phyloP scores from a whole-genome alignment of 176 grass and related monocot genomes.

The Phyllostachys edulis region DNA sequence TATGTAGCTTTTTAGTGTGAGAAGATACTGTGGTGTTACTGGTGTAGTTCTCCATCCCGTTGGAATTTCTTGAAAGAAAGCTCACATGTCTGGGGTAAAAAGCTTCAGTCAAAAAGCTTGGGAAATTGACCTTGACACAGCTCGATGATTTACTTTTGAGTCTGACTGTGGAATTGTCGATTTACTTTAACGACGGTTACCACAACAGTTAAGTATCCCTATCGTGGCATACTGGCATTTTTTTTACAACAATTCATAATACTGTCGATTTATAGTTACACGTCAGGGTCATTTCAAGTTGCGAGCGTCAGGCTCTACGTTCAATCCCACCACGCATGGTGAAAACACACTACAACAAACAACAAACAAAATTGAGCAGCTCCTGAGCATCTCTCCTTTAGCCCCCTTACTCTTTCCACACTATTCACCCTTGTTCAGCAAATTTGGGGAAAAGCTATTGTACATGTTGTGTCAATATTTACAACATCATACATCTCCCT shows the following conservation, averaged over 20 bases:
- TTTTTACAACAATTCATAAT: background rate
- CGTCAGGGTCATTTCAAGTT: background rate
- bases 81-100: constrained; percentile 15
- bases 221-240: background rate
- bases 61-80: background rate
- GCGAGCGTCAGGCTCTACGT: background rate
- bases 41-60: background rate
- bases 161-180: background rate
- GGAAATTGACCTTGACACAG: constrained; percentile 7
- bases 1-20: constrained; percentile 35
- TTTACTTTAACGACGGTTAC: background rate
- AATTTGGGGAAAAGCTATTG: background rate
- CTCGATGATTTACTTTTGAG: constrained; percentile 18
- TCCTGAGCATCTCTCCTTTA: background rate
- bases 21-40: background rate
- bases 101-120: constrained; percentile 35
- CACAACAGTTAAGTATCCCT: background rate
- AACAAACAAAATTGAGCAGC: background rate
- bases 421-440: background rate
- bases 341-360: background rate
- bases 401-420: background rate
- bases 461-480: constrained; percentile 2
- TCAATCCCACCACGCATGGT: background rate
- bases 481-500: background rate
- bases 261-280: background rate